Percentiles rank a stretch among this genome's conserved stretches.
phyloP scores from a whole-genome alignment of 768 basidiomycete species.

The Suillus subalutaceus region DNA sequence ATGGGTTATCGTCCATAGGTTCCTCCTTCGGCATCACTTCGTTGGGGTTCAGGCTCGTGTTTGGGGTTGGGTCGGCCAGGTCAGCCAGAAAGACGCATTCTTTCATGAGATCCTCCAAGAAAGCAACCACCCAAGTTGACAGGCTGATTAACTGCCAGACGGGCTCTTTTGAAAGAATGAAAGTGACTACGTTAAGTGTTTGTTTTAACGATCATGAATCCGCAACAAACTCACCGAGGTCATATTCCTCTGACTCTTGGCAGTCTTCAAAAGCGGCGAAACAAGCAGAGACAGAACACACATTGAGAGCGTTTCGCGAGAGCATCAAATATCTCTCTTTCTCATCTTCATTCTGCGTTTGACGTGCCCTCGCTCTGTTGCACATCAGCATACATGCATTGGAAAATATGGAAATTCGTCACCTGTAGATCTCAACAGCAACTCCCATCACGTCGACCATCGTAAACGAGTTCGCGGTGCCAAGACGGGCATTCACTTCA shows the following conservation, averaged over 20 bases:
- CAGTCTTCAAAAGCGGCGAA: constrained; percentile 70
- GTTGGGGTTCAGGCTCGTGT: background rate
- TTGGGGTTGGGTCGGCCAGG: constrained; percentile 15
- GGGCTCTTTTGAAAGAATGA: constrained; percentile 47
- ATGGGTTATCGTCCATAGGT: constrained; percentile 31
- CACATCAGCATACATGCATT: constrained; percentile 12
- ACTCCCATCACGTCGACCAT: constrained; percentile 54
- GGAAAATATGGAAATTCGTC: constrained; percentile 6
- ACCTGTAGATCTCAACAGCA: constrained; percentile 42
- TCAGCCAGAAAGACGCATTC: constrained; percentile 45
- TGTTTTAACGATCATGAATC: background rate
- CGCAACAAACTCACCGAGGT: constrained; percentile 51
- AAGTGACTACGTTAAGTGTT: constrained; percentile 13
- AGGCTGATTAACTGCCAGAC: constrained; percentile 74
- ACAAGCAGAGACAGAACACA: constrained; percentile 63
- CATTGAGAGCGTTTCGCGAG: constrained; percentile 68
- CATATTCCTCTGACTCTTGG: constrained; percentile 59
- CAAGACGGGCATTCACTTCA: constrained; percentile 44
- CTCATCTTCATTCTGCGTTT: constrained; percentile 35
- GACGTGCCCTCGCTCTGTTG: constrained; percentile 36
- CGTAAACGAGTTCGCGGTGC: constrained; percentile 42
- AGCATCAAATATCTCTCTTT: constrained; percentile 45
- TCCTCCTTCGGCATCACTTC: constrained; percentile 28
- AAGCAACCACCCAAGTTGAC: constrained; percentile 61
- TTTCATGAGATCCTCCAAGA: constrained; percentile 65